A percentile compares a stretch with the other conserved stretches of the same genome.
These are phyloP conservation scores for Grigorovia transvaalensis DNA, from an alignment of 805 yeast genomes.

Conservation along the genomic window DNA sequence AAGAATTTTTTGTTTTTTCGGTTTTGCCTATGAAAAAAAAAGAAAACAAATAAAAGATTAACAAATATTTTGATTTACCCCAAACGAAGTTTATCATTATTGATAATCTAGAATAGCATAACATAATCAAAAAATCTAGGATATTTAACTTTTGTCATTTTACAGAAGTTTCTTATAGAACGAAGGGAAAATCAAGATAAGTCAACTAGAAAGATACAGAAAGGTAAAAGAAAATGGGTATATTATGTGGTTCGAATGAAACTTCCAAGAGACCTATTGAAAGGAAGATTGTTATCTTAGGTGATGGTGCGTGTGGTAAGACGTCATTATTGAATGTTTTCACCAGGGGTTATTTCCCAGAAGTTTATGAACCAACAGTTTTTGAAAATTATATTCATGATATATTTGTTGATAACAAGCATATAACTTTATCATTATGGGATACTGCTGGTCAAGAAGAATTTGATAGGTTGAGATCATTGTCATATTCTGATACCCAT, in stretches of 20 bases:
- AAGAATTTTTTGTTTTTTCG: too few species aligned
- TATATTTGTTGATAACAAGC: conserved; percentile 88
- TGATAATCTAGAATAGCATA: too few species aligned
- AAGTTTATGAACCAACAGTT: conserved; percentile 96
- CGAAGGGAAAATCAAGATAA: too few species aligned
- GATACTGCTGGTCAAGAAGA: conserved; percentile 99
- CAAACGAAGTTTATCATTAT: neutral
- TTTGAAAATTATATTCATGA: conserved; percentile 97
- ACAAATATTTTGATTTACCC: neutral
- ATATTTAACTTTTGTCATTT: too few species aligned
- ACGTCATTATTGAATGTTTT: conserved; percentile 90
- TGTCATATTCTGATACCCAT: conserved; percentile 91
- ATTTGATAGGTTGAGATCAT: conserved; percentile 84
- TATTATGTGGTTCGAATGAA: conserved; percentile 24
- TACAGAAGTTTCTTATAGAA: too few species aligned
- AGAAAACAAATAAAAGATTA: too few species aligned
- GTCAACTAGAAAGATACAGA: neutral
- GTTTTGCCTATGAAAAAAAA: too few species aligned
- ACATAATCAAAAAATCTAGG: too few species aligned
- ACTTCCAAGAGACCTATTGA: conserved; percentile 43
- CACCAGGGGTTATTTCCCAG: conserved; percentile 96
- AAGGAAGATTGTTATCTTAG: conserved; percentile 86
- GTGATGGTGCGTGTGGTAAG: conserved; percentile 99
- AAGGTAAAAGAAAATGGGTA: neutral
- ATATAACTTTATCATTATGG: conserved; percentile 89